Base-by-base conservation (phyloP, 352 stramenopile species). In the Pilasporangium apinafurcum region DNA sequence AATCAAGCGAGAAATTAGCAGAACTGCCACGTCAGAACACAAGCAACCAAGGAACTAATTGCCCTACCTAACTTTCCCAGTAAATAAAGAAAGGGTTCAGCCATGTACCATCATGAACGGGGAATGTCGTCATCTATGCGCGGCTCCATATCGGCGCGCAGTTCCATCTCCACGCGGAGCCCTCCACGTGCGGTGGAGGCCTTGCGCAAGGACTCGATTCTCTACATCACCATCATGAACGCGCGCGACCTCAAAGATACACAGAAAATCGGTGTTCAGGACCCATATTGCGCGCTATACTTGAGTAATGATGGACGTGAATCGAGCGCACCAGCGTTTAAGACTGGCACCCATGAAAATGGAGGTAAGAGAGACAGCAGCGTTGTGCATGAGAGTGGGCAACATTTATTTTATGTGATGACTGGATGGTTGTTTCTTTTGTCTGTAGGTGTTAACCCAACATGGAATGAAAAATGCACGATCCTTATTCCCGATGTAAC, bases 391-490 rank as follows among this genome's bases (percentile, higher is more conserved):
- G 13, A 40, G 18, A 33, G 18, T 40, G 20, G 27, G 20, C 13
- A 29, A 28, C 16, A 8, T 25, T n/a, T n/a, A n/a, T n/a, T 18
- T 17, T 12, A 12, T 16, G 33, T 6, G 13, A 34, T 16, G 28
- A 29, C 14, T 8, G 8, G 5, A 8, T 26, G 3, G 9, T 45
- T 18, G 28, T 39, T 28, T 48, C 35, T 17, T 22, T 14, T 5
- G 24, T 29, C 44, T 18, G 30, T 41, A 85, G 73, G 73, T 16
- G 70, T 51, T 14, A 43, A 82, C 17, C 77, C 77, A 13, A 59
- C 79, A 38, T 89, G 77, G 77, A 89, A 89, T 37, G 71, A 80
- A 26, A 89, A 89, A 50, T 66, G 61, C 43, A 83, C 72, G 30
- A 67, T 89, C 34, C 43, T 89, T 25, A 73, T 89, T 46, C 51